These are phyloP conservation scores for Aspergillus costaricaensis DNA, from an alignment of 2,329 filamentous ascomycete genomes.

Conservation along the genomic window DNA sequence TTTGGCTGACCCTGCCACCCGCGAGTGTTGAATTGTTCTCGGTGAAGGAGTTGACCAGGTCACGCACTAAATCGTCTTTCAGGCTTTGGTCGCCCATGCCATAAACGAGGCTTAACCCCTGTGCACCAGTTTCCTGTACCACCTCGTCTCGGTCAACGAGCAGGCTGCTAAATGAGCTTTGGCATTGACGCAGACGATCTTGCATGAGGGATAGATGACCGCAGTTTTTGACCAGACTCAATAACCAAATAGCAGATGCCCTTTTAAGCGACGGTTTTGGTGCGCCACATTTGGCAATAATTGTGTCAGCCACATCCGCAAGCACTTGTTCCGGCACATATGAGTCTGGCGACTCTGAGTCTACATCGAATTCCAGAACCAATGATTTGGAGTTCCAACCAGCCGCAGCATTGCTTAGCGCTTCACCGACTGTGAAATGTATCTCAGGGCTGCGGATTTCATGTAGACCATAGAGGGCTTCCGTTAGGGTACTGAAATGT, in stretches of 20 bases:
- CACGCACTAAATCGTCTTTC: slow-evolving; percentile 79
- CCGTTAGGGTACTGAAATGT: slow-evolving; percentile 56
- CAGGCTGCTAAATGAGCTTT: slow-evolving; percentile 83
- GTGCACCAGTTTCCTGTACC: slow-evolving; percentile 91
- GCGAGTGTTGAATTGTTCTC: slow-evolving; percentile 63
- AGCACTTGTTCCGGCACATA: slow-evolving; percentile 46
- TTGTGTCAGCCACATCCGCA: slow-evolving; percentile 65
- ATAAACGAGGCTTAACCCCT: slow-evolving; percentile 89
- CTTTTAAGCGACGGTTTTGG: slow-evolving; percentile 89
- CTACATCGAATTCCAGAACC: slow-evolving; percentile 73
- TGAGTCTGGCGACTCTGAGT: slow-evolving; percentile 52
- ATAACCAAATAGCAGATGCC: slow-evolving; percentile 91
- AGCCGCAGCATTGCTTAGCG: slow-evolving; percentile 73
- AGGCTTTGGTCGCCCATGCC: slow-evolving; percentile 82
- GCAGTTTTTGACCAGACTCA: slow-evolving; percentile 88
- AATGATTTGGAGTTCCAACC: slow-evolving; percentile 85
- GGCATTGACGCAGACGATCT: slow-evolving; percentile 71
- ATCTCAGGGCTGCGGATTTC: slow-evolving; percentile 84
- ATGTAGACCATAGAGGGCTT: slow-evolving; percentile 72
- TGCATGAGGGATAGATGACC: slow-evolving; percentile 77
- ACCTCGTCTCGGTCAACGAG: slow-evolving; percentile 87
- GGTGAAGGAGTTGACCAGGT: slow-evolving; percentile 86
- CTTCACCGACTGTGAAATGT: slow-evolving; percentile 88
- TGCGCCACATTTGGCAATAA: slow-evolving; percentile 74
- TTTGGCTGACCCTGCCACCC: slow-evolving; percentile 75